Percentiles rank a stretch among this genome's conserved stretches.
phyloP scores from a whole-genome alignment of 2,329 filamentous ascomycete species.

The Fusarium sp. region DNA sequence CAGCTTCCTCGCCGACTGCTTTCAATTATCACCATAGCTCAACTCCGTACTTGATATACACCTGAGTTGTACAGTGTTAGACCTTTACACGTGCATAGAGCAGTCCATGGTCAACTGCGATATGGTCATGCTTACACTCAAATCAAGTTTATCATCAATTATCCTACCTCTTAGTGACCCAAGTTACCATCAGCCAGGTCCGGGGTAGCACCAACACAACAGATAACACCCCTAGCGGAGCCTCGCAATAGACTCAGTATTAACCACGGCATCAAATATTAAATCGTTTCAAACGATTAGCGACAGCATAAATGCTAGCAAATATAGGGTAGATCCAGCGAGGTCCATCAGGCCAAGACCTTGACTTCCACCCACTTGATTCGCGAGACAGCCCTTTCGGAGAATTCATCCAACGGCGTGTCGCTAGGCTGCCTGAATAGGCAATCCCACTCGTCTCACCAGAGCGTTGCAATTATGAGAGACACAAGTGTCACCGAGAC shows the following conservation, averaged over 20 bases:
- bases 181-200: not conserved
- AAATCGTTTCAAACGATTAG: not conserved
- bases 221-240: not conserved
- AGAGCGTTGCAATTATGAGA: not conserved
- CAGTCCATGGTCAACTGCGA: not conserved
- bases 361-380: not conserved
- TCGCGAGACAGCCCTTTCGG: not conserved
- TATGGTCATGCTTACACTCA: not conserved
- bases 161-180: not conserved
- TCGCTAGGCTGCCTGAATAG: not conserved
- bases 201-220: constrained; percentile 7
- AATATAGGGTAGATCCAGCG: not conserved
- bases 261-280: not conserved
- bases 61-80: not conserved
- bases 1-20: not conserved
- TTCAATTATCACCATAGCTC: not conserved
- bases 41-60: not conserved
- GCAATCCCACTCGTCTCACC: not conserved
- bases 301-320: not conserved
- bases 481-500: not conserved
- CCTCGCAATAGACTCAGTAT: not conserved
- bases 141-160: not conserved
- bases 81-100: not conserved
- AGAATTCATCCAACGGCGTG: constrained; percentile 1
- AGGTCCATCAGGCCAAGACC: not conserved